Base-by-base conservation (phyloP, 768 basidiomycete species). In the Piloderma croceum region DNA sequence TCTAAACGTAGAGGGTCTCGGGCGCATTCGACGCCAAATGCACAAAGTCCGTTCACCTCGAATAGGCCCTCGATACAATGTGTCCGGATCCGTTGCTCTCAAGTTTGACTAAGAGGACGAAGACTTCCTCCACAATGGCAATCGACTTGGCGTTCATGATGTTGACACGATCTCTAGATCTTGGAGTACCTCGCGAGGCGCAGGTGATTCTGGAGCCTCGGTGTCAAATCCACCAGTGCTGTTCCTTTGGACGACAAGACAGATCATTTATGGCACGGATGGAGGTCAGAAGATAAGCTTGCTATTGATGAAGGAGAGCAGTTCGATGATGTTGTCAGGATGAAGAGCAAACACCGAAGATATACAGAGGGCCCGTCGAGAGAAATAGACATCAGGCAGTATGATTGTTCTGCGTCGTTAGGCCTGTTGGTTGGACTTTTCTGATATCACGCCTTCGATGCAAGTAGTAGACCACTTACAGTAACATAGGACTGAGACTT, bases 21-120 rank as follows among this genome's bases (percentile, higher is more conserved):
- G 74, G 7, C 59, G 79, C 10, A 65, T 87, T 12, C 60, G 75
- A 17, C 60, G 79, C 33, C 79, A 78, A 60, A 68, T 84, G 7
- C 56, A 67, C 18, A 69, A 68, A 39, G 74, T 73, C 3, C 63
- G 74, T 3, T 72, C 73, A 6, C 74, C 77, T 18, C 56, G 54
- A 41, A 49, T 67, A 19, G 49, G 48, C 19, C 54, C 60, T 3
- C 47, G 53, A 9, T 46, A 47, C 20, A 62, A 58, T 33, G 48
- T 54, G 20, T 52, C 50, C 7, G 48, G 39, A n/a, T 51, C 46
- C 1, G 74, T 75, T 12, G 70, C 75, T 19, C 59, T 80, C 18
- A 66, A 71, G 49, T 83, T 84, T 52, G 80, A 80, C 37, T 79
- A 83, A 50, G 77, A 79, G 43, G 83, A 83, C 40, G 80, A 83